Conservation (phyloP, 2,329 filamentous ascomycete species). For the Aurifilum marmelostoma region DNA sequence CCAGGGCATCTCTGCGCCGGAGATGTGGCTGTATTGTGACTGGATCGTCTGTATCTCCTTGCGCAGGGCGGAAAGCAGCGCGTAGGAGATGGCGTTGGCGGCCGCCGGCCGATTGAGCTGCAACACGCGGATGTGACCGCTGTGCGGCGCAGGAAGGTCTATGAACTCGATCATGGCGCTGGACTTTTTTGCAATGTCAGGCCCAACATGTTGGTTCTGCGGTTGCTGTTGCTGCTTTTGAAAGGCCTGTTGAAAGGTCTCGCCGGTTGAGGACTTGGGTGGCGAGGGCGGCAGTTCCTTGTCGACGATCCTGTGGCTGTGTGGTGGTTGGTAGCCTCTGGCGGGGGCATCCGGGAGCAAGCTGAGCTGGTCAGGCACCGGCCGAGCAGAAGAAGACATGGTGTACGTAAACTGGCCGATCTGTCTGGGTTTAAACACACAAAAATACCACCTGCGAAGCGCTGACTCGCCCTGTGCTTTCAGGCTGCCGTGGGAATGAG, state of each 20-base stretch:
- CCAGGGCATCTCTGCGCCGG: conserved; percentile 54
- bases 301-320: conserved; percentile 20
- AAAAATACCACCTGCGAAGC: neutral
- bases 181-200: conserved; percentile 5
- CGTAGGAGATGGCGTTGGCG: conserved; percentile 86
- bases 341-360: neutral
- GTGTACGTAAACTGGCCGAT: neutral
- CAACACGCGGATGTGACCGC: conserved; percentile 84
- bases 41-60: conserved; percentile 75
- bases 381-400: conserved; percentile 6
- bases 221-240: conserved; percentile 15
- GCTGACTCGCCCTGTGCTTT: neutral
- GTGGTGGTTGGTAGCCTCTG: conserved; percentile 7
- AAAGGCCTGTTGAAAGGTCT: conserved; percentile 22
- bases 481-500: conserved; percentile 1
- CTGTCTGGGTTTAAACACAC: neutral
- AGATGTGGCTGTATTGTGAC: conserved; percentile 58
- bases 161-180: conserved; percentile 66
- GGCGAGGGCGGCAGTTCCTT: conserved; percentile 28
- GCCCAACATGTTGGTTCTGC: conserved; percentile 10
- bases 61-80: conserved; percentile 73
- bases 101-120: conserved; percentile 83
- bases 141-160: conserved; percentile 75
- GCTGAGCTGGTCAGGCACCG: neutral
- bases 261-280: conserved; percentile 24